Evolutionary conservation across 75 land plant genomes (phyloP).

Genomic region (Larix kaempferi): DNA sequence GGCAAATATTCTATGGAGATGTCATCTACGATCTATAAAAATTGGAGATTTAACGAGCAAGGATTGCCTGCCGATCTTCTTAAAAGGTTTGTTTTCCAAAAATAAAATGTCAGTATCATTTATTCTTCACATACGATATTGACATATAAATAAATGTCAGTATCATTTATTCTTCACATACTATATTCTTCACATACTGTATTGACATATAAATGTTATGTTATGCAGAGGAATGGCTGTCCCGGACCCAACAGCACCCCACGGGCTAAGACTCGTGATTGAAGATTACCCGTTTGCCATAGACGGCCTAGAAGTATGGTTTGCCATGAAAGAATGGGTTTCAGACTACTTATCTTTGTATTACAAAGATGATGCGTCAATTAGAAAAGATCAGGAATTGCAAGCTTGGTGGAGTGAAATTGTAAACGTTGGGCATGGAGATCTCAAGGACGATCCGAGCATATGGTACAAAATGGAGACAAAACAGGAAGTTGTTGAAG

Average conservation of each 20-base stretch:
- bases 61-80: constrained; percentile 38
- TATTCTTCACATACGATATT: not conserved
- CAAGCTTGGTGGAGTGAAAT: constrained; percentile 53
- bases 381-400: constrained; percentile 37
- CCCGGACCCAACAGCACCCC: constrained; percentile 54
- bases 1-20: constrained; percentile 30
- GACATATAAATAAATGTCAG: not conserved
- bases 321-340: constrained; percentile 38
- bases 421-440: constrained; percentile 36
- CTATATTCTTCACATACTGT: too few species aligned
- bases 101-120: too few species aligned
- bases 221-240: constrained; percentile 87
- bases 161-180: too few species aligned
- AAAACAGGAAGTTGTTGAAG: constrained; percentile 14
- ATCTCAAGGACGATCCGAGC: constrained; percentile 11
- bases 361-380: constrained; percentile 26
- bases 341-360: constrained; percentile 41
- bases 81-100: constrained; percentile 15
- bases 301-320: constrained; percentile 56
- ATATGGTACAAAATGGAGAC: constrained; percentile 26
- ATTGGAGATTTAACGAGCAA: constrained; percentile 65
- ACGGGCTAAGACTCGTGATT: constrained; percentile 68
- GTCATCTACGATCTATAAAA: constrained; percentile 27
- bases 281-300: constrained; percentile 93
- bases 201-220: not conserved